Conservation (phyloP, 176 grass and related monocot genomes). For the Tillandsia leiboldiana region DNA sequence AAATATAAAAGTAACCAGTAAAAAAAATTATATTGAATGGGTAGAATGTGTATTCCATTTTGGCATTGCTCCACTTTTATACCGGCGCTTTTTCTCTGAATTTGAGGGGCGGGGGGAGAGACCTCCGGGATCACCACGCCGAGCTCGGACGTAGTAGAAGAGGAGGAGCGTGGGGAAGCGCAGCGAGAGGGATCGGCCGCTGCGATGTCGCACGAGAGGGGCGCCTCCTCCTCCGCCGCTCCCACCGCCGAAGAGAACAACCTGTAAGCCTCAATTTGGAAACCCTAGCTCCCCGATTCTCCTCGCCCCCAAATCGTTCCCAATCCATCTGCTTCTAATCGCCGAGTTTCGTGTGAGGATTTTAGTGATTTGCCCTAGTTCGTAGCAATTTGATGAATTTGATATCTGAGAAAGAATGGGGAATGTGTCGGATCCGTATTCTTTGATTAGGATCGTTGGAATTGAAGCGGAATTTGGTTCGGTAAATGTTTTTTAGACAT, state of each 20-base stretch:
- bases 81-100: background rate
- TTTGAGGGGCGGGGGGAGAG: background rate
- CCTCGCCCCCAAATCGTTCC: background rate
- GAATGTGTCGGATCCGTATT: background rate
- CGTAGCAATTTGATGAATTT: too few species aligned
- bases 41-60: too few species aligned
- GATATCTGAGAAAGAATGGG: background rate
- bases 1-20: too few species aligned
- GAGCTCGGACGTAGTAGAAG: background rate
- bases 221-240: conserved; percentile 16
- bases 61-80: too few species aligned
- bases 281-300: background rate
- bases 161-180: conserved; percentile 4
- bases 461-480: background rate
- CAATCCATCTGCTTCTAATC: too few species aligned
- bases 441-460: background rate
- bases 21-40: too few species aligned
- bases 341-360: too few species aligned
- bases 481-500: background rate
- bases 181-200: background rate
- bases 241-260: conserved; percentile 52
- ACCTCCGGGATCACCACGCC: background rate
- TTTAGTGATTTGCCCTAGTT: too few species aligned
- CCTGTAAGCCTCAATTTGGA: conserved; percentile 33
- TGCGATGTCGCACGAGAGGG: conserved; percentile 59